Evolutionary conservation across 192 early-diverging fungal genomes (phyloP), one percentile per base, ranked within the genome.

Genomic region (Dissophora globulifera): DNA sequence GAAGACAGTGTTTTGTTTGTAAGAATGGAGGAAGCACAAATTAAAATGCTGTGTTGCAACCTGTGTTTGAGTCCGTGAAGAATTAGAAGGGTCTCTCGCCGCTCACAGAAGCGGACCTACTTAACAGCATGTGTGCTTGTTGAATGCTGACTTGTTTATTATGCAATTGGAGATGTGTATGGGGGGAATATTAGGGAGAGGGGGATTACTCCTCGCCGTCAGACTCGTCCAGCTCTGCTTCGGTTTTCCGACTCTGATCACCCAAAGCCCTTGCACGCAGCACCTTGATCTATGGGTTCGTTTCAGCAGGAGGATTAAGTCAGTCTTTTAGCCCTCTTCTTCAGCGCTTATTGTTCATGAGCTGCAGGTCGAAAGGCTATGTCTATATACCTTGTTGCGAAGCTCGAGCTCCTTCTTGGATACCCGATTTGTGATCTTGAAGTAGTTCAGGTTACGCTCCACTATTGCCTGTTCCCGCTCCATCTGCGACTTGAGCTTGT

Each of bases 371-470:
- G 23, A 13, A 26, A 35, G 53, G 16, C 0, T 0, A 4, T 0
- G 1, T 6, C 7, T 38, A 9, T 35, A 20, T 67, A 76, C 72
- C 72, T 76, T 76, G 42, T 55, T 61, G 29, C 63, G 63, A 31
- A 76, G 35, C 30, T 76, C 72, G 12, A 76, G 33, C n/a, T 76
- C 72, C 49, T 76, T 76, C 47, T 76, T 76, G 13, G 72, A 76
- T 3, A 62, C 72, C 11, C 72, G 31, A 27, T 51, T 59, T 25
- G 64, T 76, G 16, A 59, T 20, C 45, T 38, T 76, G 52, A 59
- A 76, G 11, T 76, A 67, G 43, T 66, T 62, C 30, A 76, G 16
- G 20, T 76, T 76, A 35, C 27, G 47, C 17, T 76, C 63, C 1
- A 67, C 22, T 9, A 76, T 55, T 0, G 27, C 58, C 47, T 76